Base-by-base conservation (phyloP, 768 basidiomycete genomes). In the Auriscalpium orientale region DNA sequence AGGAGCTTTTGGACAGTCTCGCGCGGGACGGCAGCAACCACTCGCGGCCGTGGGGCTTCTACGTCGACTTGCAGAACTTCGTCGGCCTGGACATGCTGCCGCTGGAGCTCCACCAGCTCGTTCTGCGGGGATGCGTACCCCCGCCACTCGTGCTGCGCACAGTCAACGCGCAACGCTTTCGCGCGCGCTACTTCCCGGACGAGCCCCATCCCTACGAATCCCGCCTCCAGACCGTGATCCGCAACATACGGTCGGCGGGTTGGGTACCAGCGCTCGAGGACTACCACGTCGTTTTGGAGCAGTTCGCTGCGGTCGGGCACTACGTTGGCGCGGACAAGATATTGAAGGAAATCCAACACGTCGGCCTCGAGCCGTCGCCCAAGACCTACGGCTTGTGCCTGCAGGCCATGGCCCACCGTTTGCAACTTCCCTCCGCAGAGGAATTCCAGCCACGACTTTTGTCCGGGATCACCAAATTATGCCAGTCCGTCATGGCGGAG, bases 241-340 rank as follows among this genome's bases (percentile, higher is more conserved):
- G 76, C 52, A 87, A 88, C 66, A 90, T 91, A 21, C 82, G 82
- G 53, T 72, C 74, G 40, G 64, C 78, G 12, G 83, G 82, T 3
- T 63, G 65, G 54, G 66, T 68, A 55, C 78, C 69, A 12, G 63
- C 65, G 12, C 56, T 85, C 52, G 79, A 82, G 2, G 91, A 92
- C 67, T 92, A 87, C 67, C 78, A 91, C 66, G 84, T 84, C 64
- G 71, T 93, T 57, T 67, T 93, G 51, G 76, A 80, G 58, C 87
- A 89, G 58, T 89, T 89, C 57, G 85, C 89, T 36, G 81, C 84
- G 0, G 81, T 82, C 4, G 91, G 89, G n/a, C 79, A 91, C 63
- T 74, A 81, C 61, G 64, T 72, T 20, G 87, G 85, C 10, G 76
- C 78, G 28, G 73, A 79, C 66, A 67, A 78, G 38, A 80, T 91